A percentile compares a stretch with the other conserved stretches of the same genome.
Conservation (phyloP, 129 eudicot genomes). For the Sambucus nigra region DNA sequence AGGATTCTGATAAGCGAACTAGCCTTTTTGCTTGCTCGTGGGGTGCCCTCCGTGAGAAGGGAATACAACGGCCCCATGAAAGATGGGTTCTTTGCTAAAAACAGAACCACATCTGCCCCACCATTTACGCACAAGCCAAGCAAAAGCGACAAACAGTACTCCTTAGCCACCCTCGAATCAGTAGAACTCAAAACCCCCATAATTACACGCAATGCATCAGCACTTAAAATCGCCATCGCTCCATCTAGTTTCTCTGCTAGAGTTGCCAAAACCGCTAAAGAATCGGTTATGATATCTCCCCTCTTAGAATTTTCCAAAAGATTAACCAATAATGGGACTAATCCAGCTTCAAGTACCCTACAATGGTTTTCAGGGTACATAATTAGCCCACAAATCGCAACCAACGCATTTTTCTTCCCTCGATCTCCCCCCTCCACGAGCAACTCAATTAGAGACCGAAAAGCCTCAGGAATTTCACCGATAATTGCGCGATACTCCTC, state of each 20-base stretch:
- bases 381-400: slow-evolving; percentile 52
- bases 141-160: slow-evolving; percentile 42
- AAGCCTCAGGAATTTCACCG: slow-evolving; percentile 45
- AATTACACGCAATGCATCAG: slow-evolving; percentile 32
- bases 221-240: slow-evolving; percentile 38
- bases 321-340: slow-evolving; percentile 48
- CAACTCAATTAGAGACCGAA: slow-evolving; percentile 62
- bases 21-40: slow-evolving; percentile 61
- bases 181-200: slow-evolving; percentile 36
- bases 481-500: slow-evolving; percentile 61
- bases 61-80: slow-evolving; percentile 65
- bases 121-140: slow-evolving; percentile 57
- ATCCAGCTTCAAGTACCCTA: slow-evolving; percentile 52
- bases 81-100: slow-evolving; percentile 73
- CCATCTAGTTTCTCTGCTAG: slow-evolving; percentile 55
- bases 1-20: slow-evolving; percentile 56
- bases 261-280: slow-evolving; percentile 50
- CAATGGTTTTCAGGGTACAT: slow-evolving; percentile 49
- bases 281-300: slow-evolving; percentile 57
- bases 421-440: slow-evolving; percentile 49
- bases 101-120: slow-evolving; percentile 66
- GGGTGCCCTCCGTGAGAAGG: slow-evolving; percentile 43
- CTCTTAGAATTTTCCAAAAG: slow-evolving; percentile 30
- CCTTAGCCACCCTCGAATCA: slow-evolving; percentile 34
- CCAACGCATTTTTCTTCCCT: slow-evolving; percentile 71